These are phyloP conservation scores for Strombidium stylifer DNA, from an alignment of 73 alveolate species.

Conservation along the genomic window DNA sequence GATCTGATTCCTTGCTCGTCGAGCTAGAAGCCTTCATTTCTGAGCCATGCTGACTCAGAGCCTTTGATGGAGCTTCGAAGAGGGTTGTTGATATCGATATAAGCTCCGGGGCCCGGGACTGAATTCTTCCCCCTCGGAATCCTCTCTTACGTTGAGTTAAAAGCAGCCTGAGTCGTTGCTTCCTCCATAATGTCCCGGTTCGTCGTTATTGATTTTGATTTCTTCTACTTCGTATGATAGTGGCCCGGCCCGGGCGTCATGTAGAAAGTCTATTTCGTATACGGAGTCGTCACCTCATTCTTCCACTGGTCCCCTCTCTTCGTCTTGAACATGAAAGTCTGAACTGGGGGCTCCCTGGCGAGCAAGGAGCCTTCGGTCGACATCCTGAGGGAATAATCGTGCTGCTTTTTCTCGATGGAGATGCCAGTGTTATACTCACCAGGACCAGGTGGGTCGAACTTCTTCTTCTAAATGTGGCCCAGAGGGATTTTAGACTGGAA, in stretches of 20 bases:
- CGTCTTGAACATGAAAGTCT: constrained; percentile 34
- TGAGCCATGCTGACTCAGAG: too few species aligned
- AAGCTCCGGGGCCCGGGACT: constrained; percentile 51
- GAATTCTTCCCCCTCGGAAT: constrained; percentile 14
- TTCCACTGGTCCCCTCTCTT: constrained; percentile 64
- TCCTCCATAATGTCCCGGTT: constrained; percentile 14
- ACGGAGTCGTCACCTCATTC: constrained; percentile 46
- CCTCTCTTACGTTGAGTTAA: constrained; percentile 24
- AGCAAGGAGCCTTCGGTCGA: background rate
- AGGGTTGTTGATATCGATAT: constrained; percentile 55
- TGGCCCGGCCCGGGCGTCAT: constrained; percentile 56
- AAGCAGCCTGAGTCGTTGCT: constrained; percentile 13
- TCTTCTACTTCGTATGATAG: constrained; percentile 42
- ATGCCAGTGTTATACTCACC: constrained; percentile 41
- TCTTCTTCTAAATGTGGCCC: constrained; percentile 35
- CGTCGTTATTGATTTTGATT: constrained; percentile 37
- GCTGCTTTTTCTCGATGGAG: too few species aligned
- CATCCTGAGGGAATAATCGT: background rate
- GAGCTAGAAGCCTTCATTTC: constrained; percentile 17
- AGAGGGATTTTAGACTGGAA: constrained; percentile 54
- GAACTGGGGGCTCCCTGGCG: background rate
- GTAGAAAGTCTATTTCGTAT: constrained; percentile 27
- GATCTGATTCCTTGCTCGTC: constrained; percentile 34
- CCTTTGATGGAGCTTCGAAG: constrained; percentile 19
- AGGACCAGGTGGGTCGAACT: constrained; percentile 56